Conservation (phyloP, 2,329 filamentous ascomycete species). For the Daldinia sp. region DNA sequence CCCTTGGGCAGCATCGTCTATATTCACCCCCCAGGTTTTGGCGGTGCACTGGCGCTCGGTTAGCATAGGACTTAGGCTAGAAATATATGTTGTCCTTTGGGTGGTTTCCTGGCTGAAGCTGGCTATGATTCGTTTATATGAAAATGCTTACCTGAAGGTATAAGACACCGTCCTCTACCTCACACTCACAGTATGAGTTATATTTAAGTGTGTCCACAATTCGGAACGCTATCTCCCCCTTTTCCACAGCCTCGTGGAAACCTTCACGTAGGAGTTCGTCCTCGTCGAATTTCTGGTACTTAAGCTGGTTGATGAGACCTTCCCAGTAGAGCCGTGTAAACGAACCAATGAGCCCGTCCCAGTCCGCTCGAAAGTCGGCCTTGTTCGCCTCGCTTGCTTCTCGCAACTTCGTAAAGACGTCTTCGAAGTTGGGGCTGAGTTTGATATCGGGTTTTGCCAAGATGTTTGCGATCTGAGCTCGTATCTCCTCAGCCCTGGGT, state of each 20-base stretch:
- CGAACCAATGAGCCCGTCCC: constrained; percentile 54
- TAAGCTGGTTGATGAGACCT: constrained; percentile 52
- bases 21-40: constrained; percentile 39
- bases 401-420: constrained; percentile 52
- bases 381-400: constrained; percentile 44
- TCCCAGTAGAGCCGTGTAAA: constrained; percentile 55
- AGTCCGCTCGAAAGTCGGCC: constrained; percentile 50
- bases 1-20: constrained; percentile 32
- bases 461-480: constrained; percentile 48
- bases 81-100: neutral
- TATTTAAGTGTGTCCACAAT: constrained; percentile 56
- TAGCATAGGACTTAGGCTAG: constrained; percentile 2
- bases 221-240: constrained; percentile 54
- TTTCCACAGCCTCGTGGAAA: constrained; percentile 56
- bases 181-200: constrained; percentile 54
- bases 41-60: constrained; percentile 33
- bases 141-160: constrained; percentile 57
- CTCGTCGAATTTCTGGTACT: constrained; percentile 54
- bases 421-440: constrained; percentile 58
- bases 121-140: neutral
- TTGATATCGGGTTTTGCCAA: constrained; percentile 52
- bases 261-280: constrained; percentile 61
- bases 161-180: constrained; percentile 58
- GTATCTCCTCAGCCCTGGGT: constrained; percentile 51
- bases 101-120: neutral